phyloP scores from a whole-genome alignment of 345 rosid genomes.

The Lepidium sativum region DNA sequence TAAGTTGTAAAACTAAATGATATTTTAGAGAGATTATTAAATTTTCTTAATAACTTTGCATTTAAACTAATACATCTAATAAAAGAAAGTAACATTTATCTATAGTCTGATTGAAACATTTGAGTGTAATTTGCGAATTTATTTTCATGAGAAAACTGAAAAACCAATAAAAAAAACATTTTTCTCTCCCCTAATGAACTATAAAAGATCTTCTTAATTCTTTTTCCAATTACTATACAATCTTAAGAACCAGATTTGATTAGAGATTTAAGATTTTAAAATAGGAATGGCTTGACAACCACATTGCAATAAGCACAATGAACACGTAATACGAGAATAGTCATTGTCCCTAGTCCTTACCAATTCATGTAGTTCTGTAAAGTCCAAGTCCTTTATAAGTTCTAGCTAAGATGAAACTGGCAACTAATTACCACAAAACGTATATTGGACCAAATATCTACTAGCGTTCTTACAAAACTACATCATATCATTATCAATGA shows the following conservation, averaged over 20 bases:
- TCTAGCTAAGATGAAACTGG: conserved; percentile 12
- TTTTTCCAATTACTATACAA: too few species aligned
- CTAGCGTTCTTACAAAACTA: background rate
- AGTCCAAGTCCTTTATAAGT: background rate
- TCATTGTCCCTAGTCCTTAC: conserved; percentile 2
- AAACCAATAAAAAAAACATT: background rate
- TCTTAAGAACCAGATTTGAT: too few species aligned
- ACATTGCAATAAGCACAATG: background rate
- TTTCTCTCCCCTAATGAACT: background rate
- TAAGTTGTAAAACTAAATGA: too few species aligned
- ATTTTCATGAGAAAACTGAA: background rate
- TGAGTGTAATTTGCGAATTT: background rate
- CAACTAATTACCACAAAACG: conserved; percentile 15
- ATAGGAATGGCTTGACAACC: too few species aligned
- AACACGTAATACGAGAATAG: background rate
- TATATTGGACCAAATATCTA: background rate
- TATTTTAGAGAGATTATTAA: too few species aligned
- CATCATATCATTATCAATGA: background rate
- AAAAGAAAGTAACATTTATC: too few species aligned
- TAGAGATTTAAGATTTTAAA: too few species aligned
- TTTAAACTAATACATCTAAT: too few species aligned
- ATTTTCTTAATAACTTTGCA: too few species aligned
- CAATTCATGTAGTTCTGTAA: background rate
- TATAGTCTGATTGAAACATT: background rate
- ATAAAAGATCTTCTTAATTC: background rate